Evolutionary conservation across 768 basidiomycete species (phyloP).

Genomic region (Amanita rubescens): DNA sequence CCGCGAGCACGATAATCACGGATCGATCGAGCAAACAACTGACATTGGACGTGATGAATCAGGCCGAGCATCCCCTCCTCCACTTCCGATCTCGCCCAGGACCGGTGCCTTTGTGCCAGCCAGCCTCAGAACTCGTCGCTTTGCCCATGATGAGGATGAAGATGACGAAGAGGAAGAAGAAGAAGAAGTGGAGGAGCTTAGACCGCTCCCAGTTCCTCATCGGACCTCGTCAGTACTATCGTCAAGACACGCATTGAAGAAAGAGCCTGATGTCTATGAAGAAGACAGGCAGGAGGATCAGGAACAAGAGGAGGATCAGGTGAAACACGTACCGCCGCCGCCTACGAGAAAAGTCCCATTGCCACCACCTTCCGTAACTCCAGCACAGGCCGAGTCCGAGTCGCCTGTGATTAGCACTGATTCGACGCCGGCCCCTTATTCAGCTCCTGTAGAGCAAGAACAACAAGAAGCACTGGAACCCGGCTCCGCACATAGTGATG

Average conservation of each 20-base stretch:
- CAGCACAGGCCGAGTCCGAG: background rate
- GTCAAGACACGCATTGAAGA: background rate
- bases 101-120: background rate
- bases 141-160: background rate
- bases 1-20: slow-evolving; percentile 11
- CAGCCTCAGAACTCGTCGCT: background rate
- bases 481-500: slow-evolving; percentile 25
- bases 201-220: background rate
- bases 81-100: slow-evolving; percentile 11
- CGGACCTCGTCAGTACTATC: background rate
- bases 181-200: background rate
- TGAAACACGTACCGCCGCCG: slow-evolving; percentile 2
- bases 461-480: slow-evolving; percentile 16
- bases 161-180: background rate
- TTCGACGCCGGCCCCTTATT: background rate
- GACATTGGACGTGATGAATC: slow-evolving; percentile 6
- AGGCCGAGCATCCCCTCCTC: slow-evolving; percentile 5
- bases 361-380: slow-evolving; percentile 1
- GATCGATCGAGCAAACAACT: slow-evolving; percentile 8
- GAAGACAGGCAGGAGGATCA: slow-evolving; percentile 10
- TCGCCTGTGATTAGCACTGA: background rate
- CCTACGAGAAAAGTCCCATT: background rate
- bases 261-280: slow-evolving; percentile 8
- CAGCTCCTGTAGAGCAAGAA: background rate
- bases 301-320: slow-evolving; percentile 4